These are phyloP conservation scores for Clonostachys sp. DNA, from an alignment of 2,329 filamentous ascomycete species.

Conservation along the genomic window DNA sequence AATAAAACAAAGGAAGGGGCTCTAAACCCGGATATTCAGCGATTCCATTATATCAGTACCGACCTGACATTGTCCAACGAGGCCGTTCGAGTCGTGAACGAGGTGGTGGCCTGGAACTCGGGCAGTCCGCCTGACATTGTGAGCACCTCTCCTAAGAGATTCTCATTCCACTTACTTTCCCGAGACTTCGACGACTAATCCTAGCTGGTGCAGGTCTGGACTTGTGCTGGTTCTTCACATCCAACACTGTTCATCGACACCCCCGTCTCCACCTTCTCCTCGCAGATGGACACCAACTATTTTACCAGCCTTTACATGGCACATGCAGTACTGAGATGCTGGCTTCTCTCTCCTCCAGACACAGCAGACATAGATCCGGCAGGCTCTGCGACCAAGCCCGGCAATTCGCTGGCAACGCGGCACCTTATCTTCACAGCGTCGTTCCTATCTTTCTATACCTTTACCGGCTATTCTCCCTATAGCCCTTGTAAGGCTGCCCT, in stretches of 20 bases:
- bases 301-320: constrained; percentile 75
- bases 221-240: constrained; percentile 65
- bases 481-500: constrained; percentile 73
- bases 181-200: neutral
- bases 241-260: constrained; percentile 72
- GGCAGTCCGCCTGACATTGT: constrained; percentile 67
- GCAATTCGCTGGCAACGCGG: constrained; percentile 27
- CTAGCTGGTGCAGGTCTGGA: constrained; percentile 44
- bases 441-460: constrained; percentile 61
- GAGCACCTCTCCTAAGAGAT: neutral
- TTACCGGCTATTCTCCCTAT: constrained; percentile 74
- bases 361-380: constrained; percentile 14
- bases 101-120: constrained; percentile 70
- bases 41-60: constrained; percentile 71
- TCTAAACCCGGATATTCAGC: constrained; percentile 56
- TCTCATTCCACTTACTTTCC: neutral
- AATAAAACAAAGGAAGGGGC: constrained; percentile 47
- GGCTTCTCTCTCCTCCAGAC: constrained; percentile 46
- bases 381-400: neutral
- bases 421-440: constrained; percentile 81
- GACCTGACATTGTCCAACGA: constrained; percentile 66
- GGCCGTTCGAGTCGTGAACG: constrained; percentile 57
- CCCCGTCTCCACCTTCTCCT: constrained; percentile 53
- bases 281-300: constrained; percentile 82
- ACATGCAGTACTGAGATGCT: constrained; percentile 64